Evolutionary conservation across 768 basidiomycete species (phyloP).

Genomic region (Boletellus ananas): DNA sequence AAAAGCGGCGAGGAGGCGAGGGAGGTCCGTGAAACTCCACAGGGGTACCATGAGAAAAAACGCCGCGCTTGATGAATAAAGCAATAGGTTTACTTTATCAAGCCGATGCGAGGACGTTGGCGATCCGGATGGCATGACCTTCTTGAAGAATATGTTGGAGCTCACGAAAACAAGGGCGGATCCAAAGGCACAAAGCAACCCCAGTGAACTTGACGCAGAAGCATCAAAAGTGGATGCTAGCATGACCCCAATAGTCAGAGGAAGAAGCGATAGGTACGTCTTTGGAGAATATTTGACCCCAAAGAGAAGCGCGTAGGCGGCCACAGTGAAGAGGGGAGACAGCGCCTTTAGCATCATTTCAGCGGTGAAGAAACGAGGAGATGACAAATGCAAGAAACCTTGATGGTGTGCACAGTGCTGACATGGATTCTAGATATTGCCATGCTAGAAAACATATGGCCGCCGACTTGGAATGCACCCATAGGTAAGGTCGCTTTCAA

Average conservation of each 20-base stretch:
- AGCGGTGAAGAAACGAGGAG: constrained; percentile 1
- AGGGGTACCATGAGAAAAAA: constrained; percentile 96
- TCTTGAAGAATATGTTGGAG: constrained; percentile 99
- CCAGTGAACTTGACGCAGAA: constrained; percentile 78
- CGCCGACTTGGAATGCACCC: constrained; percentile 96
- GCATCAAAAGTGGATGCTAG: constrained; percentile 93
- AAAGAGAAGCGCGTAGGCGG: constrained; percentile 91
- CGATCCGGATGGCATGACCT: constrained; percentile 76
- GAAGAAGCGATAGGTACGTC: constrained; percentile 92
- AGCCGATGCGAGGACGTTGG: constrained; percentile 66
- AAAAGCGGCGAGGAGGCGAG: constrained; percentile 51
- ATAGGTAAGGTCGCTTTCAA: constrained; percentile 83
- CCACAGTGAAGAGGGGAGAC: constrained; percentile 95
- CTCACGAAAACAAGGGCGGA: constrained; percentile 96
- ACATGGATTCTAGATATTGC: constrained; percentile 96
- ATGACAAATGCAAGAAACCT: constrained; percentile 49
- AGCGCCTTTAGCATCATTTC: constrained; percentile 59
- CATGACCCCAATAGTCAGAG: constrained; percentile 95
- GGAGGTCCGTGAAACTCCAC: constrained; percentile 88
- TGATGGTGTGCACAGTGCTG: constrained; percentile 98
- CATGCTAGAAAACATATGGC: constrained; percentile 96
- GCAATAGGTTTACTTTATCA: constrained; percentile 93
- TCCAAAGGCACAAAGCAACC: constrained; percentile 93
- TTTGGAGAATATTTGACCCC: constrained; percentile 88
- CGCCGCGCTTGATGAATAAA: constrained; percentile 92